Conservation (phyloP, 2,329 filamentous ascomycete genomes). For the Paecilomyces sp. region DNA sequence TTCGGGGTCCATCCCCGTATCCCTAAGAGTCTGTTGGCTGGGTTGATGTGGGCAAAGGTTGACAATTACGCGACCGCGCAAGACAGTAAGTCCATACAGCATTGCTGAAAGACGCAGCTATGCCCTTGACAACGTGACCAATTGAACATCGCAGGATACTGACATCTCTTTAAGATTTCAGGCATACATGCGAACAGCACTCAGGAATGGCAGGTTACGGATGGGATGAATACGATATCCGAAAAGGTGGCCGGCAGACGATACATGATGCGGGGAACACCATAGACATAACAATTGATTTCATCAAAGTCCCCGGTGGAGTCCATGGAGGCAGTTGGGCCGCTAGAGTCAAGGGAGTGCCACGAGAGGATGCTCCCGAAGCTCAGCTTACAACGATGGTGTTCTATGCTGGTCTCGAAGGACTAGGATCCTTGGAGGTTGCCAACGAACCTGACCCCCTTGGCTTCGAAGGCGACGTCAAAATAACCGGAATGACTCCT, state of each 20-base stretch:
- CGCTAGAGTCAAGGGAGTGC: conserved; percentile 74
- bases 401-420: conserved; percentile 79
- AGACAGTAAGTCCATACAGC: conserved; percentile 51
- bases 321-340: conserved; percentile 86
- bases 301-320: conserved; percentile 86
- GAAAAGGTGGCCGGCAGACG: conserved; percentile 77
- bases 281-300: conserved; percentile 85
- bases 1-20: conserved; percentile 82
- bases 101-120: neutral
- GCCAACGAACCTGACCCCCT: conserved; percentile 43
- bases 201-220: conserved; percentile 93
- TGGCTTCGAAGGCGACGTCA: conserved; percentile 56
- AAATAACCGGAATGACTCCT: conserved; percentile 61
- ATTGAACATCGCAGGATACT: conserved; percentile 7
- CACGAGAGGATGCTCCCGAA: conserved; percentile 59
- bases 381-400: conserved; percentile 69
- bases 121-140: neutral
- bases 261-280: conserved; percentile 86
- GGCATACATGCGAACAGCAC: conserved; percentile 93
- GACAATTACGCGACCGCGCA: conserved; percentile 72
- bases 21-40: conserved; percentile 72
- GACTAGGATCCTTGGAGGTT: conserved; percentile 59
- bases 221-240: conserved; percentile 94
- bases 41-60: conserved; percentile 81
- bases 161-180: conserved; percentile 56